Evolutionary conservation across 108 stramenopile species (phyloP).

Genomic region (Pseudonitzschia multistriata): DNA sequence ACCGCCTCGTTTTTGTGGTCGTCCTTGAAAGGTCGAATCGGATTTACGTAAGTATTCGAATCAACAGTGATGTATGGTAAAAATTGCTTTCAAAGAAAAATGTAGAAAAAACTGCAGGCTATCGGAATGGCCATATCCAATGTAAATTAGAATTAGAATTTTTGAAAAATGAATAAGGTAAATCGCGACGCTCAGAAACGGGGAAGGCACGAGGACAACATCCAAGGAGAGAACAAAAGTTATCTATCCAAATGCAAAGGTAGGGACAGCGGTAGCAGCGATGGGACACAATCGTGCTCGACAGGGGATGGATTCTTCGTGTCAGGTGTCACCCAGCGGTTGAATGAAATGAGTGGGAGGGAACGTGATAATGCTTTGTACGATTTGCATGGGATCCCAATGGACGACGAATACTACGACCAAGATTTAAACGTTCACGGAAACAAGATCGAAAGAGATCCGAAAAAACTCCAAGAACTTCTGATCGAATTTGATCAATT

Average conservation of each 20-base stretch:
- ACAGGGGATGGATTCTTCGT: too few relatives aligned
- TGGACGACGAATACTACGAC: conserved; percentile 9
- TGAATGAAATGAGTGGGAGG: conserved; percentile 9
- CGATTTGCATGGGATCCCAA: conserved; percentile 13
- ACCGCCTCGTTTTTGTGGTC: too few relatives aligned
- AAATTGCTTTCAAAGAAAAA: too few relatives aligned
- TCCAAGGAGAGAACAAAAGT: neutral
- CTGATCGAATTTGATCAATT: neutral
- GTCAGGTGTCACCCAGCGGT: neutral
- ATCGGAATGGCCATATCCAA: too few relatives aligned
- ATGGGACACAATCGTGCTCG: neutral
- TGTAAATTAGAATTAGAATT: too few relatives aligned
- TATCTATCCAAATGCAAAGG: neutral
- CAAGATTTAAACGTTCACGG: neutral
- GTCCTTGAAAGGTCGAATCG: too few relatives aligned
- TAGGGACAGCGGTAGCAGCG: neutral
- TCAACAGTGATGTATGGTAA: too few relatives aligned
- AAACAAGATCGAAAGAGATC: conserved; percentile 11
- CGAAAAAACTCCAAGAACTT: neutral
- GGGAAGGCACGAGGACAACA: neutral
- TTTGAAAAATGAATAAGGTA: too few relatives aligned
- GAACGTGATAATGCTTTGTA: conserved; percentile 13
- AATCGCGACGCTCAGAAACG: neutral
- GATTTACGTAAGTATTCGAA: too few relatives aligned
- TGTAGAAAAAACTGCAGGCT: too few relatives aligned